A percentile compares a stretch with the other conserved stretches of the same genome.
Evolutionary conservation across 2,329 filamentous ascomycete species (phyloP).

Genomic region (Penicillium paneum): DNA sequence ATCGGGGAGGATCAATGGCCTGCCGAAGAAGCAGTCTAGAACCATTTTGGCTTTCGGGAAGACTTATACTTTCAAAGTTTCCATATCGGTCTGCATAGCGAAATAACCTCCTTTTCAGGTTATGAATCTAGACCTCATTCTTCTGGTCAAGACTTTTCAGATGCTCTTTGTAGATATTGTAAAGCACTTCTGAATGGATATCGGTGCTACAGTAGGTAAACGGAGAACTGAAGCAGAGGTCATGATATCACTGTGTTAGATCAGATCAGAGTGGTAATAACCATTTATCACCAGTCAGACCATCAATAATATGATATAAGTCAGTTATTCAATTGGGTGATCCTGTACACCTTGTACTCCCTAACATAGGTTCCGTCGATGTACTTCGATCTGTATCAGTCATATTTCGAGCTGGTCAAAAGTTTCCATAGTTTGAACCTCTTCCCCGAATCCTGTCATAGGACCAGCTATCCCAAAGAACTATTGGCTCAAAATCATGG

Average conservation of each 20-base stretch:
- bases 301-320: not conserved
- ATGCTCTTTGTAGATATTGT: not conserved
- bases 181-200: not conserved
- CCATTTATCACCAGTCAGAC: not conserved
- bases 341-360: not conserved
- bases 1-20: not conserved
- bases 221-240: not conserved
- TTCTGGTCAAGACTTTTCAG: not conserved
- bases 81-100: not conserved
- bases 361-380: not conserved
- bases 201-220: not conserved
- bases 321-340: not conserved
- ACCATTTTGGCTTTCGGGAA: slow-evolving; percentile 5
- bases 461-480: not conserved
- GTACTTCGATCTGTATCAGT: not conserved
- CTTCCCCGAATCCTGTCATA: not conserved
- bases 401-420: not conserved
- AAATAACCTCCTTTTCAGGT: not conserved
- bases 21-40: not conserved
- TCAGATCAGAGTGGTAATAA: not conserved
- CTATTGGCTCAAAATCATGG: not conserved
- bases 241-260: not conserved
- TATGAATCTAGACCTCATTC: not conserved
- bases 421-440: not conserved
- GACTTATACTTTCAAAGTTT: not conserved